phyloP scores from a whole-genome alignment of 176 grass and related monocot species.

The Ensete ventricosum region DNA sequence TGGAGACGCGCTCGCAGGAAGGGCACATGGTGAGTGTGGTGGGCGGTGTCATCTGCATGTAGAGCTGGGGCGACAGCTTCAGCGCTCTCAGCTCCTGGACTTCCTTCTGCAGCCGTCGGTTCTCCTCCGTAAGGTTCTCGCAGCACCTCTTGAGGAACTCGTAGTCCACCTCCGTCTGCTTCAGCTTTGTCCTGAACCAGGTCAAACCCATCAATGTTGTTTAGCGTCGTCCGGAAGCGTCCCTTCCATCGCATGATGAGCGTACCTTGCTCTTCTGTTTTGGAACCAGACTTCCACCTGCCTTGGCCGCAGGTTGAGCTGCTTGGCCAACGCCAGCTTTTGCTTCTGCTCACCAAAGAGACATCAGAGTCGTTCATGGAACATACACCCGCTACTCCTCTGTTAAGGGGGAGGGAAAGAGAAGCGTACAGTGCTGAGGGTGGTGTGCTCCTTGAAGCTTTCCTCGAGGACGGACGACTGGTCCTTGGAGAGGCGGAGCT shows the following conservation, averaged over 20 bases:
- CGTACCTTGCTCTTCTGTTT: conserved; percentile 80
- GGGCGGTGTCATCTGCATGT: conserved; percentile 58
- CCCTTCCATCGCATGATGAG: not conserved
- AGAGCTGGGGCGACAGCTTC: conserved; percentile 48
- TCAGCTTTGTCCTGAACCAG: conserved; percentile 65
- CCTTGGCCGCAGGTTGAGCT: conserved; percentile 67
- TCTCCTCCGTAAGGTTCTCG: conserved; percentile 69
- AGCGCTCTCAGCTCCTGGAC: conserved; percentile 73
- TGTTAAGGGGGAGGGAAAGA: not conserved
- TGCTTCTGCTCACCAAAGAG: conserved; percentile 45
- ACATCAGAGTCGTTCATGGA: not conserved
- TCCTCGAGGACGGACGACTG: conserved; percentile 80
- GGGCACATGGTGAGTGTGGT: conserved; percentile 90
- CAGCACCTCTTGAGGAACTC: conserved; percentile 78
- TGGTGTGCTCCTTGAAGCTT: conserved; percentile 80
- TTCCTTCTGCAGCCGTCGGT: conserved; percentile 66
- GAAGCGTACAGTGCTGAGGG: conserved; percentile 59
- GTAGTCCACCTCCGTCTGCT: conserved; percentile 90
- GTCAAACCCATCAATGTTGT: not conserved
- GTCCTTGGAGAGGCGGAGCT: conserved; percentile 69
- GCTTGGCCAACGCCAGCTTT: conserved; percentile 71
- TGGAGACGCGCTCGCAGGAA: conserved; percentile 61
- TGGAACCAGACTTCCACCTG: conserved; percentile 98
- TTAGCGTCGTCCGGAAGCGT: not conserved
- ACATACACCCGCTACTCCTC: not conserved